Conservation (phyloP, 176 grass and related monocot genomes). For the Cenchrus purpureus region DNA sequence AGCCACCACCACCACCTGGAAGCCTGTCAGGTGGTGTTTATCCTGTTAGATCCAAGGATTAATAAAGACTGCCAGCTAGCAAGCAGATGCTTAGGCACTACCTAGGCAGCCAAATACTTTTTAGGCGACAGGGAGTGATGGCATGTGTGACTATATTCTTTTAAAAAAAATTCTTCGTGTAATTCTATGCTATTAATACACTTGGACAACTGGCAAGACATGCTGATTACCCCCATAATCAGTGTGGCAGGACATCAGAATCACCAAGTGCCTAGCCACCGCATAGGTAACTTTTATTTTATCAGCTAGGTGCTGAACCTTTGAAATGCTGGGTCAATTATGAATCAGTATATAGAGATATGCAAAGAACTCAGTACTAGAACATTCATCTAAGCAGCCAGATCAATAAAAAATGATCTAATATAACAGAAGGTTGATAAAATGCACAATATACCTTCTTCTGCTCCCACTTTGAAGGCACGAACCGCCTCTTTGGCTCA, state of each 20-base stretch:
- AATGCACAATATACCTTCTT: conserved; percentile 64
- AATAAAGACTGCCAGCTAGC: background rate
- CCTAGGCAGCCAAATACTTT: background rate
- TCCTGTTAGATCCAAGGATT: background rate
- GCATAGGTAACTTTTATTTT: background rate
- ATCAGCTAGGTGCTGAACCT: background rate
- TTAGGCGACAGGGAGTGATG: too few species aligned
- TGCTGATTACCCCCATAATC: too few species aligned
- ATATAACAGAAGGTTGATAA: background rate
- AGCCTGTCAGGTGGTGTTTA: background rate
- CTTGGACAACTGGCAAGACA: background rate
- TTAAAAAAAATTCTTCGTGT: background rate
- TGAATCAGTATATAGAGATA: background rate
- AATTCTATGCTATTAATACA: background rate
- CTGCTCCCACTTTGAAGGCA: conserved; percentile 93
- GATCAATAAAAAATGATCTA: conserved; percentile 1
- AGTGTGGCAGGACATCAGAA: too few species aligned
- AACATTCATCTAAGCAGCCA: background rate
- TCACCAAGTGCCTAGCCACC: background rate
- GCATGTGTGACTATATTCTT: background rate
- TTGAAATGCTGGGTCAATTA: background rate
- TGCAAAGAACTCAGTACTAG: conserved; percentile 1
- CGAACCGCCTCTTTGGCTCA: background rate
- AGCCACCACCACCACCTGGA: background rate
- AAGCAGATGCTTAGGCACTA: background rate